Percentiles rank a stretch among this genome's conserved stretches.
phyloP scores from a whole-genome alignment of 768 basidiomycete genomes.

The Rickenella mellea region DNA sequence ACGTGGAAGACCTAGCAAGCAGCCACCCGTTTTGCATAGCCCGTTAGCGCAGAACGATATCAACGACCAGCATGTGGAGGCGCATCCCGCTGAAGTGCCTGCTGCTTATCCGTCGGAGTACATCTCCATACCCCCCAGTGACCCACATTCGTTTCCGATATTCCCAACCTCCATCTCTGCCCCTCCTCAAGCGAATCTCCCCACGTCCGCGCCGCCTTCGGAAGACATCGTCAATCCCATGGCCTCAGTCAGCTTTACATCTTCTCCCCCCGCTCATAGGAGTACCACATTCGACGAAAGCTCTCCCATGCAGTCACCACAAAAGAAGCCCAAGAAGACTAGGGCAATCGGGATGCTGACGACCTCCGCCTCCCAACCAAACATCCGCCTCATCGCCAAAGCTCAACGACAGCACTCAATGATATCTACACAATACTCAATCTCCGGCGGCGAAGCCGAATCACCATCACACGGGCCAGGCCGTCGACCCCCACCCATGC shows the following conservation, averaged over 20 bases:
- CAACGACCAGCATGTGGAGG: too few species aligned
- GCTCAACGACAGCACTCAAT: slow-evolving; percentile 3
- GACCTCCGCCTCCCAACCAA: slow-evolving; percentile 19
- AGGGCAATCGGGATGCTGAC: slow-evolving; percentile 7
- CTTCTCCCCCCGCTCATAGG: too few species aligned
- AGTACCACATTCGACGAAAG: too few species aligned
- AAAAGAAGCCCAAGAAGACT: slow-evolving; percentile 18
- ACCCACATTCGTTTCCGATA: slow-evolving; percentile 16
- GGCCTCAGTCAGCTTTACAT: too few species aligned
- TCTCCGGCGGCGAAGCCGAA: slow-evolving; percentile 2
- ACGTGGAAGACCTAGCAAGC: slow-evolving; percentile 4
- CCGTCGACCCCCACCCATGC: slow-evolving; percentile 19
- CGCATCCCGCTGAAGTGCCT: too few species aligned
- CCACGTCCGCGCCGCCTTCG: too few species aligned
- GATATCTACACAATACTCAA: slow-evolving; percentile 4
- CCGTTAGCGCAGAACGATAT: too few species aligned
- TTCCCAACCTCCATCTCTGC: slow-evolving; percentile 22
- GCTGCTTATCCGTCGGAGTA: slow-evolving; percentile 1
- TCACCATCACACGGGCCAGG: too few species aligned
- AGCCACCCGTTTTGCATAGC: too few species aligned
- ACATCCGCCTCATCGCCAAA: slow-evolving; percentile 6
- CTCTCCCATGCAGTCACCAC: too few species aligned
- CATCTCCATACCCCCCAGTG: slow-evolving; percentile 4
- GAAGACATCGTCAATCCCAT: too few species aligned
- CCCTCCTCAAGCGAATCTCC: too few species aligned